Evolutionary conservation across 2,329 filamentous ascomycete species (phyloP).

Genomic region (Teratosphaeria zuluensis): DNA sequence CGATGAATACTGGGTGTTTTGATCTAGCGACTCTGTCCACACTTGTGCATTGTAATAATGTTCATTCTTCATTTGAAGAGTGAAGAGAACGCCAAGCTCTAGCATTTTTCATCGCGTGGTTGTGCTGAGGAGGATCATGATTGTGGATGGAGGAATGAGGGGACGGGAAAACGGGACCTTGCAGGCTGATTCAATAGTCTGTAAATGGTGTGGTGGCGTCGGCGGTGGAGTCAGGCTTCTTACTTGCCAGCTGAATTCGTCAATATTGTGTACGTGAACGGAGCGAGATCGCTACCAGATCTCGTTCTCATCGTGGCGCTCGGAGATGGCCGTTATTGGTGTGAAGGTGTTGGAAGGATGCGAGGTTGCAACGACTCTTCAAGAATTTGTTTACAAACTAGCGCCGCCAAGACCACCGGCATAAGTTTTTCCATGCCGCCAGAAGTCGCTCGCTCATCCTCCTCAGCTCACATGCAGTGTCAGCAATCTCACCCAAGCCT

Average conservation of each 20-base stretch:
- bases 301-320: not conserved
- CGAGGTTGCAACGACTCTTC: not conserved
- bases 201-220: not conserved
- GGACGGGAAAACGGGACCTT: not conserved
- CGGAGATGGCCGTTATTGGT: not conserved
- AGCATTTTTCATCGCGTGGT: conserved; percentile 16
- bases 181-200: not conserved
- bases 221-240: not conserved
- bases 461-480: too few species aligned
- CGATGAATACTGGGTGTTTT: conserved; percentile 7
- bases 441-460: not conserved
- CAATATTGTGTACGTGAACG: not conserved
- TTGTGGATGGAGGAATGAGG: not conserved
- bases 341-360: not conserved
- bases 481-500: not conserved
- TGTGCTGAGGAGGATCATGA: not conserved
- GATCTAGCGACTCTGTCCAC: conserved; percentile 24
- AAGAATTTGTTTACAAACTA: not conserved
- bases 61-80: not conserved
- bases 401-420: not conserved
- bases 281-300: not conserved
- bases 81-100: conserved; percentile 18
- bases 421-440: not conserved
- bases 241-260: not conserved
- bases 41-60: conserved; percentile 7